These are phyloP conservation scores for Calonectria montana DNA, from an alignment of 2,329 filamentous ascomycete species.

Conservation along the genomic window DNA sequence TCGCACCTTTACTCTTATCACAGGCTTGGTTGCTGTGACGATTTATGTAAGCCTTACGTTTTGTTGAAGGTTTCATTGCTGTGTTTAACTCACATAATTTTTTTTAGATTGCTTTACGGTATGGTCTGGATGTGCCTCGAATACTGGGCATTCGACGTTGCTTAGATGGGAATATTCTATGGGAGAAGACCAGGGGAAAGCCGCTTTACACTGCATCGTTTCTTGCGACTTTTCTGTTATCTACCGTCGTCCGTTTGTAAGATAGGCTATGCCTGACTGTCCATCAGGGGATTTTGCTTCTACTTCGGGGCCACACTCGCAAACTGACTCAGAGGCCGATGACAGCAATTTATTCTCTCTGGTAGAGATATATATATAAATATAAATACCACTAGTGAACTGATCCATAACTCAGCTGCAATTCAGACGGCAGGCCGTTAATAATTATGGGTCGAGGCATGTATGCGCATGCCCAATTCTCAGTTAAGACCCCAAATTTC, in stretches of 20 bases:
- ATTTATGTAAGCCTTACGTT: constrained; percentile 65
- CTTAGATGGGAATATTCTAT: constrained; percentile 52
- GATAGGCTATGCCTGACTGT: not conserved
- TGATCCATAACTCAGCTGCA: no score
- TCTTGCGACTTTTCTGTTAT: constrained; percentile 77
- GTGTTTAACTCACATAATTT: constrained; percentile 19
- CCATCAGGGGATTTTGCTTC: not conserved
- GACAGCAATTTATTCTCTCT: not conserved
- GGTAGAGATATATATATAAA: not conserved
- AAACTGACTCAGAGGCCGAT: no score
- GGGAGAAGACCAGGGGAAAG: constrained; percentile 65
- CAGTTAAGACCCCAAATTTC: not conserved
- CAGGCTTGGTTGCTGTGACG: constrained; percentile 72
- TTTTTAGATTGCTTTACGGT: constrained; percentile 55
- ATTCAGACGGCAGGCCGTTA: not conserved
- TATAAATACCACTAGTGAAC: not conserved
- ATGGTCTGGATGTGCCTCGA: constrained; percentile 54
- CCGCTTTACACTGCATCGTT: constrained; percentile 77
- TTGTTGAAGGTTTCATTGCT: not conserved
- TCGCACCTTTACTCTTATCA: constrained; percentile 73
- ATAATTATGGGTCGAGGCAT: not conserved
- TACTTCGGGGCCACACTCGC: no score
- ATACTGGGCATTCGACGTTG: constrained; percentile 52
- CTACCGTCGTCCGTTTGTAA: constrained; percentile 62
- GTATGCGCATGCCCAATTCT: not conserved